Percentiles rank a stretch among this genome's conserved stretches.
Evolutionary conservation across 352 stramenopile species (phyloP).

Genomic region (Globisporangium heterothallicum): DNA sequence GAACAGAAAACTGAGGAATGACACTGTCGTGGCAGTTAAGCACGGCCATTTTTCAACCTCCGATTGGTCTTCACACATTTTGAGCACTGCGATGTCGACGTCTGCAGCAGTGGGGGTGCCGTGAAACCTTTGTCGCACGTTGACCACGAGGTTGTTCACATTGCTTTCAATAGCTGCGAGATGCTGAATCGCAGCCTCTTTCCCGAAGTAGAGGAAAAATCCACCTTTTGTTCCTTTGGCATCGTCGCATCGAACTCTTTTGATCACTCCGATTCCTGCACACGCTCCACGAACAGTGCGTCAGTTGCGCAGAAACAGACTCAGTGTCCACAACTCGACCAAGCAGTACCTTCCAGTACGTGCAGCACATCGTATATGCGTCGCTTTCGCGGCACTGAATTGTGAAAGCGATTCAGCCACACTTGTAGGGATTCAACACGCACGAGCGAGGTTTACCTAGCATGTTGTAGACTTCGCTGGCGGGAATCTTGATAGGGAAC

Average conservation of each 20-base stretch:
- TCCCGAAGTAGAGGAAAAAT: conserved; percentile 59
- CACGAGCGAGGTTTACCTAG: conserved; percentile 26
- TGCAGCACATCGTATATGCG: conserved; percentile 76
- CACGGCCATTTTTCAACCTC: conserved; percentile 40
- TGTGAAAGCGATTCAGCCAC: not conserved
- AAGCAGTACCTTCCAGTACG: conserved; percentile 56
- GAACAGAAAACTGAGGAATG: conserved; percentile 53
- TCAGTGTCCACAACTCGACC: not conserved
- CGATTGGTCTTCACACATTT: conserved; percentile 41
- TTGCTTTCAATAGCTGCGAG: conserved; percentile 29
- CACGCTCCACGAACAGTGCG: not conserved
- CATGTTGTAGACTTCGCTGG: conserved; percentile 64
- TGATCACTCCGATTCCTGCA: conserved; percentile 58
- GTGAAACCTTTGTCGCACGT: conserved; percentile 1
- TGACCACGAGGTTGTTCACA: conserved; percentile 17
- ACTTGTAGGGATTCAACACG: not conserved
- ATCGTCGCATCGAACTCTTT: conserved; percentile 35
- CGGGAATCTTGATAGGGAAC: conserved; percentile 45
- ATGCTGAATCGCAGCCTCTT: conserved; percentile 28
- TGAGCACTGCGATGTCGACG: conserved; percentile 39
- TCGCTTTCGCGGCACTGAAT: conserved; percentile 55
- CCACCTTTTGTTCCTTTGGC: conserved; percentile 26
- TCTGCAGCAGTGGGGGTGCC: conserved; percentile 17
- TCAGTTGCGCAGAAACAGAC: not conserved
- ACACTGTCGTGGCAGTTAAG: conserved; percentile 46